Evolutionary conservation across 129 eudicot genomes (phyloP).

Genomic region (Pseudognaphalium luteoalbum): DNA sequence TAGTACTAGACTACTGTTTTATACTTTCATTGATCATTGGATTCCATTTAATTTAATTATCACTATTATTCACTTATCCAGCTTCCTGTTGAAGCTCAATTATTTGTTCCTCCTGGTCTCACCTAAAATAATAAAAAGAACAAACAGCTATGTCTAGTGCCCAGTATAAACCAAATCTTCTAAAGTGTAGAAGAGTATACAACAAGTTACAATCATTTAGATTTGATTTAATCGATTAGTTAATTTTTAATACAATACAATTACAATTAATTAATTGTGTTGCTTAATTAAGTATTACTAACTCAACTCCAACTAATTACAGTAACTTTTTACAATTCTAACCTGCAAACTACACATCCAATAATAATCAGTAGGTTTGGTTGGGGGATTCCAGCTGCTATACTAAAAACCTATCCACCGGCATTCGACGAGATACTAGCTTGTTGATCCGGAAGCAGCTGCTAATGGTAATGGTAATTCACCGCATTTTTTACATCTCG

Average conservation of each 20-base stretch:
- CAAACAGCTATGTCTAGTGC: slow-evolving; percentile 15
- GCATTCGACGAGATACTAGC: too few relatives aligned
- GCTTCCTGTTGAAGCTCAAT: slow-evolving; percentile 38
- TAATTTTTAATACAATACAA: not conserved
- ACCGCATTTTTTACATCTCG: slow-evolving; percentile 71
- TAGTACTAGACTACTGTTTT: not conserved
- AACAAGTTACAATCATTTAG: slow-evolving; percentile 10
- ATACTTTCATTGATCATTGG: slow-evolving; percentile 5
- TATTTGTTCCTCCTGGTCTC: slow-evolving; percentile 16
- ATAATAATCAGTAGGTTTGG: too few relatives aligned
- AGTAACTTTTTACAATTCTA: slow-evolving; percentile 15
- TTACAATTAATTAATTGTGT: not conserved
- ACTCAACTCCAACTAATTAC: slow-evolving; percentile 3
- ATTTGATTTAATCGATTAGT: too few relatives aligned
- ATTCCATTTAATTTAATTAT: slow-evolving; percentile 14
- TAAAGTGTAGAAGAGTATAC: not conserved
- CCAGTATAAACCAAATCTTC: slow-evolving; percentile 14
- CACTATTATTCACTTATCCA: not conserved
- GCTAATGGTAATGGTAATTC: slow-evolving; percentile 28
- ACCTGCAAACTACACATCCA: slow-evolving; percentile 18
- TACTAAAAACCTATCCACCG: slow-evolving; percentile 40
- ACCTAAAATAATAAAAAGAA: slow-evolving; percentile 22
- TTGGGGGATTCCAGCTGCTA: slow-evolving; percentile 25
- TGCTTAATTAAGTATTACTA: slow-evolving; percentile 8
- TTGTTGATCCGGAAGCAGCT: not conserved